Conservation (phyloP, 1,284 basidiomycete genomes). For the Ganoderma lingzhi region DNA sequence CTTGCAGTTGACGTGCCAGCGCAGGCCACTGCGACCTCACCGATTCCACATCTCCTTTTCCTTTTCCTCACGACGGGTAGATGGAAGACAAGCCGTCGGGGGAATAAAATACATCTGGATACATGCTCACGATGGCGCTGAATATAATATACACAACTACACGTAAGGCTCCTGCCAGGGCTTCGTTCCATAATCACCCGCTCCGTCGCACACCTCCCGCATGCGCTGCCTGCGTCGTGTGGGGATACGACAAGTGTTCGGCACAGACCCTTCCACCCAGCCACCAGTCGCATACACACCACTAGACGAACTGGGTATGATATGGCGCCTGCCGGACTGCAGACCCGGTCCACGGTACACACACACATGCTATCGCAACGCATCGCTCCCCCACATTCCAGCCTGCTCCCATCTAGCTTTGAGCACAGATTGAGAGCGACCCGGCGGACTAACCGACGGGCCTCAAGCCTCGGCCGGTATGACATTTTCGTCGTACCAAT, state of each 20-base stretch:
- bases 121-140: constrained; percentile 2
- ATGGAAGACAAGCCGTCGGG: background rate
- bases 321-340: background rate
- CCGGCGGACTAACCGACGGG: background rate
- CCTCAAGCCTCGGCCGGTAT: constrained; percentile 24
- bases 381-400: background rate
- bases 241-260: background rate
- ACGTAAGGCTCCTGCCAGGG: constrained; percentile 17
- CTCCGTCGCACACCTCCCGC: background rate
- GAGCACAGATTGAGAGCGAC: background rate
- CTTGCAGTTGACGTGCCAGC: background rate
- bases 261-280: background rate
- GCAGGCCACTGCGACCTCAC: background rate
- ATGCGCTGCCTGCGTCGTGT: background rate
- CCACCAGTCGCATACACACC: background rate
- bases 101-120: constrained; percentile 9
- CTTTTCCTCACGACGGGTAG: background rate
- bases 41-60: background rate
- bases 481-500: constrained; percentile 49
- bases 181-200: constrained; percentile 9
- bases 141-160: constrained; percentile 26
- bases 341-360: background rate
- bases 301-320: background rate
- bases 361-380: background rate
- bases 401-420: background rate